A percentile compares a stretch with the other conserved stretches of the same genome.
These are phyloP conservation scores for Aspergillus biplanus DNA, from an alignment of 495 filamentous ascomycete species.

Conservation along the genomic window DNA sequence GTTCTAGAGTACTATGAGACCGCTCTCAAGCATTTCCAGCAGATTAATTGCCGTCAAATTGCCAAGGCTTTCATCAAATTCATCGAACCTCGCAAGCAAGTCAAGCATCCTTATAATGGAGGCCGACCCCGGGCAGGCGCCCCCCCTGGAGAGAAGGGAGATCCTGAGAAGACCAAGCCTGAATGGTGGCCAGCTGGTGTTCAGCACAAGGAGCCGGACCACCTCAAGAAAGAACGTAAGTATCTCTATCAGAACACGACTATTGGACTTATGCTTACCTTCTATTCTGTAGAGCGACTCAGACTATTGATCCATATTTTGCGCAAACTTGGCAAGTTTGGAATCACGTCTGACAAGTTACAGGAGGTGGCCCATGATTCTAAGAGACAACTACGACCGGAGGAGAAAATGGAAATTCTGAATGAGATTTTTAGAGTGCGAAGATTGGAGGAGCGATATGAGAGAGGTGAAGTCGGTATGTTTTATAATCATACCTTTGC, in stretches of 20 bases:
- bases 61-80: constrained; percentile 81
- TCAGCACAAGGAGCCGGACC: constrained; percentile 84
- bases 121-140: constrained; percentile 45
- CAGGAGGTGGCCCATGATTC: constrained; percentile 47
- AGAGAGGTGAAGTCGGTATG: constrained; percentile 56
- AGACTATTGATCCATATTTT: constrained; percentile 50
- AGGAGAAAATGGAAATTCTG: constrained; percentile 46
- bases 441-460: constrained; percentile 56
- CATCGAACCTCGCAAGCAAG: constrained; percentile 86
- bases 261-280: constrained; percentile 2
- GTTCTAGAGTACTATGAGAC: constrained; percentile 42
- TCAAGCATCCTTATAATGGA: constrained; percentile 78
- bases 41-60: constrained; percentile 54
- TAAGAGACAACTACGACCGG: constrained; percentile 42
- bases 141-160: constrained; percentile 42
- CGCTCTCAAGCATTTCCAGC: constrained; percentile 49
- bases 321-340: constrained; percentile 39
- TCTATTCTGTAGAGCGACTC: constrained; percentile 37
- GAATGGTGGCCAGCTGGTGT: constrained; percentile 76
- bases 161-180: constrained; percentile 64
- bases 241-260: not conserved
- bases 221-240: constrained; percentile 76
- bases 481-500: not conserved
- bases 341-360: constrained; percentile 46
- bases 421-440: constrained; percentile 58